These are phyloP conservation scores for Botrytis sinoallii DNA, from an alignment of 2,329 filamentous ascomycete species.

Conservation along the genomic window DNA sequence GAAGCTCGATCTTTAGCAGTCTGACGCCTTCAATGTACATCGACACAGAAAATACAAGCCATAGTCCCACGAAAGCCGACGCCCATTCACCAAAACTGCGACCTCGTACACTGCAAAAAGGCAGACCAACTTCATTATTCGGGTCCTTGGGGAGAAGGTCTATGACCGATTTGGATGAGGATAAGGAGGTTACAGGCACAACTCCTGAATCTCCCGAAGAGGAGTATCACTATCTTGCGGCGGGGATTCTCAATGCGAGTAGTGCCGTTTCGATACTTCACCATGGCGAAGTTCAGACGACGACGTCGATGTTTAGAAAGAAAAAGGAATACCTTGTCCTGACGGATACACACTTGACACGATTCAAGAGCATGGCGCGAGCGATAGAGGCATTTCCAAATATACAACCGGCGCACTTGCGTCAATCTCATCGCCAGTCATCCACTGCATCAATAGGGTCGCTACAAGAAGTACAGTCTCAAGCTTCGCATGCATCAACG, in stretches of 20 bases:
- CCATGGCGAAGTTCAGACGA: conserved; percentile 68
- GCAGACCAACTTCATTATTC: conserved; percentile 36
- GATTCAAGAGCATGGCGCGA: conserved; percentile 65
- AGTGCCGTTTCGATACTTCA: conserved; percentile 50
- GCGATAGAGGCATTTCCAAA: conserved; percentile 61
- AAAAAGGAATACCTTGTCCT: conserved; percentile 70
- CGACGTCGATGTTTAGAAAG: conserved; percentile 67
- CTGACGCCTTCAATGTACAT: conserved; percentile 20
- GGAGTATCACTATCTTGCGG: conserved; percentile 19
- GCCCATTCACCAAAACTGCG: conserved; percentile 31
- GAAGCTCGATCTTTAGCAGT: conserved; percentile 33
- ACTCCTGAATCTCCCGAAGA: conserved; percentile 32
- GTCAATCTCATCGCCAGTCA: conserved; percentile 52
- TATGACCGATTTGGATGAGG: conserved; percentile 31
- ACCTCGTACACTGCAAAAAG: conserved; percentile 35
- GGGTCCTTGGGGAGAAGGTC: conserved; percentile 38
- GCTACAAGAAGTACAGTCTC: conserved; percentile 58
- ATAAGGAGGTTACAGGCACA: conserved; percentile 26
- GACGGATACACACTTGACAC: conserved; percentile 64
- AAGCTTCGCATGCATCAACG: conserved; percentile 45
- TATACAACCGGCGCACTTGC: conserved; percentile 43
- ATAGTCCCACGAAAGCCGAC: conserved; percentile 28
- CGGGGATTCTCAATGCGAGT: conserved; percentile 19
- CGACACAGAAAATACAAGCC: conserved; percentile 25
- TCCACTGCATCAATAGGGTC: conserved; percentile 58